phyloP scores from a whole-genome alignment of 2,329 filamentous ascomycete genomes.

The Alternaria ethzedia region DNA sequence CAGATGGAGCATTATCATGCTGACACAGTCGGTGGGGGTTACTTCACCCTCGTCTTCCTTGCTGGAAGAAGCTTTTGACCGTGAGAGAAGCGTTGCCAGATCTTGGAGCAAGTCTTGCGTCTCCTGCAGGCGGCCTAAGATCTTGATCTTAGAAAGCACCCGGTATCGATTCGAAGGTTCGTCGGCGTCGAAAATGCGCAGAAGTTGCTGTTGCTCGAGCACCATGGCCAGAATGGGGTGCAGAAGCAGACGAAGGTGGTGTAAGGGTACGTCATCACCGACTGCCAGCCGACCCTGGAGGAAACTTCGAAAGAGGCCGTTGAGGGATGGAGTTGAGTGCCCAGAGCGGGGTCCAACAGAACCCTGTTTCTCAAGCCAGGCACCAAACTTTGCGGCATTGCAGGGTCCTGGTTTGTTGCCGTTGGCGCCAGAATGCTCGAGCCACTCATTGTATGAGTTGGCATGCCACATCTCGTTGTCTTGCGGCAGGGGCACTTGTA shows the following conservation, averaged over 20 bases:
- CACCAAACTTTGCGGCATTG: neutral
- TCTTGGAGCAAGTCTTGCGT: conserved; percentile 7
- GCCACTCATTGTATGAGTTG: conserved; percentile 2
- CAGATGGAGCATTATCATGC: conserved; percentile 13
- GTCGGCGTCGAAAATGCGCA: conserved; percentile 10
- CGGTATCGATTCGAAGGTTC: conserved; percentile 7
- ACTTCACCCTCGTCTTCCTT: neutral
- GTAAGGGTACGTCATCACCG: neutral
- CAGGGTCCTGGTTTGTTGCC: neutral
- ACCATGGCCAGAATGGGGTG: conserved; percentile 9
- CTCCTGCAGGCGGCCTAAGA: conserved; percentile 7
- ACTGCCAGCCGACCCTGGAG: conserved; percentile 4
- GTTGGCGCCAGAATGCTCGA: neutral
- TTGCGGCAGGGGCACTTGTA: conserved; percentile 5
- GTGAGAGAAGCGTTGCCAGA: conserved; percentile 3
- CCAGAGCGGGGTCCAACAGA: neutral
- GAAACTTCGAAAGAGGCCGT: conserved; percentile 8
- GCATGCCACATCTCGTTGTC: conserved; percentile 4
- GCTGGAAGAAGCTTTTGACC: neutral
- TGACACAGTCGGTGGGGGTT: neutral
- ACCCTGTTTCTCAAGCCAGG: conserved; percentile 1
- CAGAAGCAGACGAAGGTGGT: conserved; percentile 11
- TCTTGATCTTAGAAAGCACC: conserved; percentile 5
- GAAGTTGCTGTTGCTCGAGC: conserved; percentile 8
- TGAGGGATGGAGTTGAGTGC: conserved; percentile 3